Evolutionary conservation across 805 yeast species (phyloP).

Genomic region (Pichia gijzeniarum): DNA sequence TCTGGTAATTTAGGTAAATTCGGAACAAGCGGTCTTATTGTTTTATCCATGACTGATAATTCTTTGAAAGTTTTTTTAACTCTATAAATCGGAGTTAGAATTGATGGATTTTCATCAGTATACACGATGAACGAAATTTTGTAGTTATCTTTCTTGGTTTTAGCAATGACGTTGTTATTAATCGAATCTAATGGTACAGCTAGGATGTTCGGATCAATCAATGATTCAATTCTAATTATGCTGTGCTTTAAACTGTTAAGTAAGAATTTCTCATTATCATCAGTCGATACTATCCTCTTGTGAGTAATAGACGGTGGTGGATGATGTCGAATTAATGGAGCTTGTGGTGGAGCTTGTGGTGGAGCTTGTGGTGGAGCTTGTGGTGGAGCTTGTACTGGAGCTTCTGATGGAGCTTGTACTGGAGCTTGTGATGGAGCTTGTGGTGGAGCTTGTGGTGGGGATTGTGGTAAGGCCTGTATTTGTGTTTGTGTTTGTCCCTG

Average conservation of each 20-base stretch:
- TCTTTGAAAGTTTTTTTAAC: slow-evolving; percentile 59
- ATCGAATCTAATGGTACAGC: slow-evolving; percentile 22
- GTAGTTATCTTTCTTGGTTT: slow-evolving; percentile 46
- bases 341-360: not conserved
- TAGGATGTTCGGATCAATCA: slow-evolving; percentile 22
- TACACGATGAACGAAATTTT: slow-evolving; percentile 53
- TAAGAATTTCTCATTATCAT: slow-evolving; percentile 22
- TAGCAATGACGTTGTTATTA: not conserved
- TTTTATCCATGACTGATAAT: slow-evolving; percentile 54
- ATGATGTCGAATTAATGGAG: slow-evolving; percentile 1
- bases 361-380: not conserved
- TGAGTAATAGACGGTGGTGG: not conserved
- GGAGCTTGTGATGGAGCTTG: no score
- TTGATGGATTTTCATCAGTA: slow-evolving; percentile 51
- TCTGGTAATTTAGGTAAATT: slow-evolving; percentile 26
- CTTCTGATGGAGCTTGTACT: no score
- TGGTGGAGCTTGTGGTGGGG: no score
- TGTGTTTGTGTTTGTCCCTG: no score
- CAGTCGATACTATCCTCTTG: not conserved
- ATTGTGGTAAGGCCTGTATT: not conserved
- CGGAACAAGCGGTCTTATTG: slow-evolving; percentile 40
- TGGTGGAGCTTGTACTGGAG: no score
- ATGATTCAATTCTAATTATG: slow-evolving; percentile 26
- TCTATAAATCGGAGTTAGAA: slow-evolving; percentile 55
- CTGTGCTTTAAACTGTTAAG: slow-evolving; percentile 26